These are phyloP conservation scores for Podospora anserina DNA, from an alignment of 495 filamentous ascomycete species.

Conservation along the genomic window DNA sequence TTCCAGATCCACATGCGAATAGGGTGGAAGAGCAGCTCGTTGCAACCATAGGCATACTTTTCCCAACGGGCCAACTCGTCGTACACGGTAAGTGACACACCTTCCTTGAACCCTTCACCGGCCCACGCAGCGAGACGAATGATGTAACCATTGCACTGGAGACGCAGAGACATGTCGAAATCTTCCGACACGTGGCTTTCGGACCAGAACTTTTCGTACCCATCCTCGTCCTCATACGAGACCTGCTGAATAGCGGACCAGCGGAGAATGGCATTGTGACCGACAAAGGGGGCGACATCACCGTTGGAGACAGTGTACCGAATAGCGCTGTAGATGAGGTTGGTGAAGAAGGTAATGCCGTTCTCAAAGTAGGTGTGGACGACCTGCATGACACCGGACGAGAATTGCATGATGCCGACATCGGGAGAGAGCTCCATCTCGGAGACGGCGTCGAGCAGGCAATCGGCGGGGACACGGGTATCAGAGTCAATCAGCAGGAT, in stretches of 20 bases:
- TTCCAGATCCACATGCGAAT: slow-evolving; percentile 60
- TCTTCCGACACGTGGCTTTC: slow-evolving; percentile 80
- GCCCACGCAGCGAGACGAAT: slow-evolving; percentile 72
- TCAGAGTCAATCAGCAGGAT: slow-evolving; percentile 75
- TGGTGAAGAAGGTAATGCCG: slow-evolving; percentile 81
- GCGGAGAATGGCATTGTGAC: slow-evolving; percentile 75
- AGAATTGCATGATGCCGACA: slow-evolving; percentile 78
- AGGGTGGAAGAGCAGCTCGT: slow-evolving; percentile 76
- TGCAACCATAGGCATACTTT: slow-evolving; percentile 86
- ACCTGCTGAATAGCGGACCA: slow-evolving; percentile 79
- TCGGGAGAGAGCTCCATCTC: slow-evolving; percentile 80
- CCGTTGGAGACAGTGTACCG: slow-evolving; percentile 75
- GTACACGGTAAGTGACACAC: slow-evolving; percentile 80
- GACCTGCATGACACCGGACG: slow-evolving; percentile 80
- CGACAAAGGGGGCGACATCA: slow-evolving; percentile 77
- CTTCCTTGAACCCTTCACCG: slow-evolving; percentile 76
- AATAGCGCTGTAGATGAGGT: slow-evolving; percentile 77
- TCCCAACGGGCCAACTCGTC: slow-evolving; percentile 82
- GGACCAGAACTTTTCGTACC: slow-evolving; percentile 79
- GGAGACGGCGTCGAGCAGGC: slow-evolving; percentile 70
- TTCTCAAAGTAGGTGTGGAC: slow-evolving; percentile 70
- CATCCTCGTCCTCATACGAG: slow-evolving; percentile 63
- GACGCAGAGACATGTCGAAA: slow-evolving; percentile 80
- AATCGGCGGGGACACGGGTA: slow-evolving; percentile 71
- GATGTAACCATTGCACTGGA: slow-evolving; percentile 69